These are phyloP conservation scores for Penicillium sp. DNA, from an alignment of 2,329 filamentous ascomycete species.

Conservation along the genomic window DNA sequence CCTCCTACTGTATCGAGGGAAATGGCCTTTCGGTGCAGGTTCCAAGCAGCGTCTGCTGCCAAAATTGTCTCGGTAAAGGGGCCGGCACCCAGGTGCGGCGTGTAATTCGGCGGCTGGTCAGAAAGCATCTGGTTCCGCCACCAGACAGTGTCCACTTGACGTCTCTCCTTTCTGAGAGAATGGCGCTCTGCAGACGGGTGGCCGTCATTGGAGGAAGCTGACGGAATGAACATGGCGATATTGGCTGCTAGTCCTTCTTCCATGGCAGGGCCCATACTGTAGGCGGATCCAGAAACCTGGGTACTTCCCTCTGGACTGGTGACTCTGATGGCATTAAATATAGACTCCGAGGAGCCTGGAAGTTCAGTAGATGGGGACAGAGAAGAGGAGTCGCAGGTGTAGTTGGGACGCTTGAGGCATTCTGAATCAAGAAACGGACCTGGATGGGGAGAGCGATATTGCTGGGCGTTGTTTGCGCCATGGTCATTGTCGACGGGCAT, in stretches of 20 bases:
- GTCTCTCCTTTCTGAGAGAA: background rate
- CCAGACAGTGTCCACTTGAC: constrained; percentile 13
- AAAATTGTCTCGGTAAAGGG: background rate
- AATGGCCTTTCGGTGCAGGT: constrained; percentile 21
- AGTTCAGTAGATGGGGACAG: constrained; percentile 9
- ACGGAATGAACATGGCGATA: constrained; percentile 29
- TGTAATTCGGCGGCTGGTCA: constrained; percentile 6
- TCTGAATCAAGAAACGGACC: constrained; percentile 8
- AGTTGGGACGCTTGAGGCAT: constrained; percentile 6
- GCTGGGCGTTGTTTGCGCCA: background rate
- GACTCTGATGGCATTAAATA: constrained; percentile 38
- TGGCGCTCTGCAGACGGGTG: constrained; percentile 2
- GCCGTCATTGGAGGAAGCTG: constrained; percentile 6
- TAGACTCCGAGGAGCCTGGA: constrained; percentile 28
- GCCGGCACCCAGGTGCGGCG: background rate
- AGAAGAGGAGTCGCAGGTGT: constrained; percentile 5
- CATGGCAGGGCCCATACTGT: constrained; percentile 14
- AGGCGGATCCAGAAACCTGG: constrained; percentile 6
- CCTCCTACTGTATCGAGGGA: constrained; percentile 27
- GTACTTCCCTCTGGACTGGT: constrained; percentile 28
- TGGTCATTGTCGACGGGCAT: constrained; percentile 9
- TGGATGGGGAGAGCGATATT: background rate
- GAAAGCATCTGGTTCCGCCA: constrained; percentile 21
- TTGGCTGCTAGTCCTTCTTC: constrained; percentile 27
- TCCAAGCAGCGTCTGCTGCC: background rate